Conservation (phyloP, 2,329 filamentous ascomycete species). For the Stemphylium lycopersici region DNA sequence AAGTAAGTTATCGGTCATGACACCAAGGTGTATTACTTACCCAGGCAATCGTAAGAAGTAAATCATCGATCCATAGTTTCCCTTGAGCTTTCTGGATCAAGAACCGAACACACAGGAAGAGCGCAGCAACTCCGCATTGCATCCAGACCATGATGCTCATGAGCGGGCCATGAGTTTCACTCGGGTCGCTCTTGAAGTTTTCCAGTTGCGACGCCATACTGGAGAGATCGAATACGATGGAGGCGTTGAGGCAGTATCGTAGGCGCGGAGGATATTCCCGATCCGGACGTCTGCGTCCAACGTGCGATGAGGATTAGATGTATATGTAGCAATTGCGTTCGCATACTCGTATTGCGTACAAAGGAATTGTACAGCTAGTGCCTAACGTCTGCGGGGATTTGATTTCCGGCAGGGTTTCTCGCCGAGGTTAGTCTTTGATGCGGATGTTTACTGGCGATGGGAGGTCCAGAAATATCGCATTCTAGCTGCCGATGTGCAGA, state of each 20-base stretch:
- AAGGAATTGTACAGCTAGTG: too few species aligned
- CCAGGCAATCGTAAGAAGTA: conserved; percentile 5
- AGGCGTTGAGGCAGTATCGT: not conserved
- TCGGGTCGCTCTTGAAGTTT: conserved; percentile 6
- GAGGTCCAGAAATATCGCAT: too few species aligned
- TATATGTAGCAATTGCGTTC: not conserved
- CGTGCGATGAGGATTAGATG: not conserved
- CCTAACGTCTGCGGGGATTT: too few species aligned
- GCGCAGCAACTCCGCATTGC: not conserved
- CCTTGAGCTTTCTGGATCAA: not conserved
- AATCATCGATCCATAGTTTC: conserved; percentile 8
- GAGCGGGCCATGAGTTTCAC: conserved; percentile 3
- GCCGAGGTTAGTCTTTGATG: too few species aligned
- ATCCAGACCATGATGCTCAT: conserved; percentile 3
- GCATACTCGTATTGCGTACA: not conserved
- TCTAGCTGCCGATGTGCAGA: too few species aligned
- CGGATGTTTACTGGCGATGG: too few species aligned
- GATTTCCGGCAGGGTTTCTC: too few species aligned
- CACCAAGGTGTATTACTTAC: not conserved
- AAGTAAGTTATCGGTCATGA: not conserved
- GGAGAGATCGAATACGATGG: not conserved
- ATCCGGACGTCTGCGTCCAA: not conserved
- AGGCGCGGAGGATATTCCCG: not conserved
- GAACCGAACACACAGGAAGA: conserved; percentile 2
- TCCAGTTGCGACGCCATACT: conserved; percentile 6